Percentiles rank a stretch among this genome's conserved stretches.
These are phyloP conservation scores for Biscutella laevigata DNA, from an alignment of 441 rosid species.

Conservation along the genomic window DNA sequence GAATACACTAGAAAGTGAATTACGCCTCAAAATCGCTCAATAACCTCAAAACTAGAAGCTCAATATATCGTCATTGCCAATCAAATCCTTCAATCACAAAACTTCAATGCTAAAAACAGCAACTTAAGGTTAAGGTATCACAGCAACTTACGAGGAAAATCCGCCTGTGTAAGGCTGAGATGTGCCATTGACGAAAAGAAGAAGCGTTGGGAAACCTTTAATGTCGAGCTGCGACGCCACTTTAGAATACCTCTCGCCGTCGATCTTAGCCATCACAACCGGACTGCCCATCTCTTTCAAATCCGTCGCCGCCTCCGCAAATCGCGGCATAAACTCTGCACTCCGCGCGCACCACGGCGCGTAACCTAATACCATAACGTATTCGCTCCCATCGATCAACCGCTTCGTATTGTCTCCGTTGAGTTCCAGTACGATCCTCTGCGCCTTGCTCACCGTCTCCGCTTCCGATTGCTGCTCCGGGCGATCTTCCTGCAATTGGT, in stretches of 20 bases:
- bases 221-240: slow-evolving; percentile 53
- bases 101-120: neutral
- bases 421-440: slow-evolving; percentile 73
- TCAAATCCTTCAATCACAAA: neutral
- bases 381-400: slow-evolving; percentile 42
- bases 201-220: slow-evolving; percentile 75
- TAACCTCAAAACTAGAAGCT: neutral
- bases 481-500: slow-evolving; percentile 25
- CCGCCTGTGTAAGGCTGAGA: slow-evolving; percentile 73
- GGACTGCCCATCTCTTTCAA: slow-evolving; percentile 50
- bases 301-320: slow-evolving; percentile 75
- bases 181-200: slow-evolving; percentile 64
- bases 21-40: too few species aligned
- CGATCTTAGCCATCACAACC: slow-evolving; percentile 75
- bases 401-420: slow-evolving; percentile 47
- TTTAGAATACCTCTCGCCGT: slow-evolving; percentile 72
- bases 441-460: slow-evolving; percentile 63
- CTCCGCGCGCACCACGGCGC: slow-evolving; percentile 90
- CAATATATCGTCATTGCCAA: neutral
- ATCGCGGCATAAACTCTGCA: slow-evolving; percentile 90
- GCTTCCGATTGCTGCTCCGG: slow-evolving; percentile 46
- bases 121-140: neutral
- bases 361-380: slow-evolving; percentile 64
- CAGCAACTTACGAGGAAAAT: slow-evolving; percentile 46
- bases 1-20: too few species aligned